A percentile compares a stretch with the other conserved stretches of the same genome.
Evolutionary conservation across 768 basidiomycete genomes (phyloP).

Genomic region (Tylopilus rubrobrunneus): DNA sequence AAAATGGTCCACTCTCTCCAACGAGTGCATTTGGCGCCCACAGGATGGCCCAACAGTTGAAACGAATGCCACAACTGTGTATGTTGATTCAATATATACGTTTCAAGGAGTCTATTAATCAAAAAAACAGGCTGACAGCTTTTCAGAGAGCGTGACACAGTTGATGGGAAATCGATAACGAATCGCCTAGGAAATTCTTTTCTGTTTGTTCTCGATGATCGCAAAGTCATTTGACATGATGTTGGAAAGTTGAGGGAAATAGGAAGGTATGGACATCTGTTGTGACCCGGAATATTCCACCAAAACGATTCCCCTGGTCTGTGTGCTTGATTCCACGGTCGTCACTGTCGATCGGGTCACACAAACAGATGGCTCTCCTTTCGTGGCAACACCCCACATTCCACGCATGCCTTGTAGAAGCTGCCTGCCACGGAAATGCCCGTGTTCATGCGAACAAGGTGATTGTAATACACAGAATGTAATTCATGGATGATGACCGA

Average conservation of each 20-base stretch:
- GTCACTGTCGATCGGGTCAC: slow-evolving; percentile 7
- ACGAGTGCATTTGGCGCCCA: neutral
- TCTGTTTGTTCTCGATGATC: neutral
- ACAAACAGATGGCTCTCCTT: neutral
- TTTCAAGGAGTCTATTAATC: slow-evolving; percentile 1
- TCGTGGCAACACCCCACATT: slow-evolving; percentile 4
- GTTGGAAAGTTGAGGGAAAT: neutral
- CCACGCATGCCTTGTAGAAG: neutral
- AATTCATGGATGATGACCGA: neutral
- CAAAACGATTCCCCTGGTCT: neutral
- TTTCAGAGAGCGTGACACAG: neutral
- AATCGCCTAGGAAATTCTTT: neutral
- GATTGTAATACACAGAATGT: neutral
- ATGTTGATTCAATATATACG: neutral
- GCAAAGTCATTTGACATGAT: neutral
- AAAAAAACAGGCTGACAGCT: neutral
- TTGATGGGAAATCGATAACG: neutral
- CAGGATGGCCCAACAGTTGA: neutral
- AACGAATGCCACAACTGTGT: neutral
- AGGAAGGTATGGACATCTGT: neutral
- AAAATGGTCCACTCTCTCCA: neutral
- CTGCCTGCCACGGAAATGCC: no score
- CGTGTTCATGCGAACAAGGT: neutral
- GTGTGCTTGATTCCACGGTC: neutral
- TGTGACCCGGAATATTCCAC: neutral